Evolutionary conservation across 768 basidiomycete species (phyloP).

Genomic region (Psilocybe tampanensis): DNA sequence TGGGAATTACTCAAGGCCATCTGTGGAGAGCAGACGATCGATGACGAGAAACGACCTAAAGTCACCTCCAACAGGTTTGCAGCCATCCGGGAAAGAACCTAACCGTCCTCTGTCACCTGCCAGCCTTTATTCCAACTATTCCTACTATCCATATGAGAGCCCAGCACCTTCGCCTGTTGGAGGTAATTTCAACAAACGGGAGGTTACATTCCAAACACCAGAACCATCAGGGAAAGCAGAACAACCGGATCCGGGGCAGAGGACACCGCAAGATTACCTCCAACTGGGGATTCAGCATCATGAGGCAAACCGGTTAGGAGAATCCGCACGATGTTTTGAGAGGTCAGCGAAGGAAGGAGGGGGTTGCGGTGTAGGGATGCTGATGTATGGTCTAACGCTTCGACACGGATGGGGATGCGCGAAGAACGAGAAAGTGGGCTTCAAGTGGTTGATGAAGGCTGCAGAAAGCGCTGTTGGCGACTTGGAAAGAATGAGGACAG

Average conservation of each 20-base stretch:
- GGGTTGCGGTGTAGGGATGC: constrained; percentile 87
- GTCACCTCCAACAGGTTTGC: background rate
- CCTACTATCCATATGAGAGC: constrained; percentile 63
- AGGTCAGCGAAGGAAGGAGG: constrained; percentile 71
- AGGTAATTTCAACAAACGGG: constrained; percentile 15
- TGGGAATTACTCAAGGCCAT: background rate
- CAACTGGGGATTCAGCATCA: constrained; percentile 80
- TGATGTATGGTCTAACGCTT: constrained; percentile 88
- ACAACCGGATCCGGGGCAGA: background rate
- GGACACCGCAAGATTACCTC: constrained; percentile 66
- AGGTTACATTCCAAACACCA: constrained; percentile 15
- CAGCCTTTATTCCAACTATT: constrained; percentile 62
- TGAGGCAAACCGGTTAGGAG: constrained; percentile 68
- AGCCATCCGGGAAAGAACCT: background rate
- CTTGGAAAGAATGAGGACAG: constrained; percentile 62
- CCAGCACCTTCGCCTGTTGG: constrained; percentile 45
- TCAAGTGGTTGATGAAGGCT: constrained; percentile 81
- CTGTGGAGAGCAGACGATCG: constrained; percentile 2
- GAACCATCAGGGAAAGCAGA: constrained; percentile 5
- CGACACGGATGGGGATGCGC: constrained; percentile 88
- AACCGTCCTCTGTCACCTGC: constrained; percentile 14
- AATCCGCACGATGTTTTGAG: constrained; percentile 77
- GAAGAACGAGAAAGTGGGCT: constrained; percentile 78
- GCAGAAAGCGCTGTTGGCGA: constrained; percentile 81
- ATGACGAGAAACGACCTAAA: background rate